Evolutionary conservation across 1,139 yeast genomes (phyloP).

Genomic region (Protomyces lactucae-debilis): DNA sequence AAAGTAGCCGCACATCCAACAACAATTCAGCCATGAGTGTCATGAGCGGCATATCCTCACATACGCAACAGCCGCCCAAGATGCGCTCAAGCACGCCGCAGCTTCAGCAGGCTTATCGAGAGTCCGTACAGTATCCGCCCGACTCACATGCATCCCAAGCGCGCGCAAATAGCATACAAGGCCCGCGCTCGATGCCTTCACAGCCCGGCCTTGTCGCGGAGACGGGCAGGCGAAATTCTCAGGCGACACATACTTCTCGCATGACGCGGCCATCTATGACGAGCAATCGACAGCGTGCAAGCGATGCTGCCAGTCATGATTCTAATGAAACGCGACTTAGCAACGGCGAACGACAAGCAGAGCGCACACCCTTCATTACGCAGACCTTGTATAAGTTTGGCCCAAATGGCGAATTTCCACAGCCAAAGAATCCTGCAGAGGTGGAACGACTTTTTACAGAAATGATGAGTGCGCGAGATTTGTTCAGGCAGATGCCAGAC

Average conservation of each 20-base stretch:
- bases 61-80: background rate
- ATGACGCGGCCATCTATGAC: background rate
- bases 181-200: constrained; percentile 20
- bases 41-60: background rate
- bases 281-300: constrained; percentile 14
- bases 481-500: constrained; percentile 49
- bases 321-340: constrained; percentile 4
- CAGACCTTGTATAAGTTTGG: constrained; percentile 22
- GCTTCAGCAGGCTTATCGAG: background rate
- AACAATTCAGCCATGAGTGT: background rate
- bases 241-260: background rate
- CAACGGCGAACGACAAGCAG: background rate
- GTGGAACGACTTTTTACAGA: constrained; percentile 37
- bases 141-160: constrained; percentile 23
- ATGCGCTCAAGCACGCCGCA: background rate
- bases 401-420: constrained; percentile 33
- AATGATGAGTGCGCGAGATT: constrained; percentile 68
- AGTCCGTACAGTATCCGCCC: constrained; percentile 1
- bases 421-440: constrained; percentile 15
- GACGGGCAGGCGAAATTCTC: background rate
- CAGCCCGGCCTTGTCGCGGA: background rate
- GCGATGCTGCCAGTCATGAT: constrained; percentile 8
- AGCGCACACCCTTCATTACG: constrained; percentile 4
- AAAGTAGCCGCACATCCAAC: background rate
- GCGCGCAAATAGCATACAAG: constrained; percentile 21